phyloP scores from a whole-genome alignment of 1,284 basidiomycete species.

The Trametes versicolor region DNA sequence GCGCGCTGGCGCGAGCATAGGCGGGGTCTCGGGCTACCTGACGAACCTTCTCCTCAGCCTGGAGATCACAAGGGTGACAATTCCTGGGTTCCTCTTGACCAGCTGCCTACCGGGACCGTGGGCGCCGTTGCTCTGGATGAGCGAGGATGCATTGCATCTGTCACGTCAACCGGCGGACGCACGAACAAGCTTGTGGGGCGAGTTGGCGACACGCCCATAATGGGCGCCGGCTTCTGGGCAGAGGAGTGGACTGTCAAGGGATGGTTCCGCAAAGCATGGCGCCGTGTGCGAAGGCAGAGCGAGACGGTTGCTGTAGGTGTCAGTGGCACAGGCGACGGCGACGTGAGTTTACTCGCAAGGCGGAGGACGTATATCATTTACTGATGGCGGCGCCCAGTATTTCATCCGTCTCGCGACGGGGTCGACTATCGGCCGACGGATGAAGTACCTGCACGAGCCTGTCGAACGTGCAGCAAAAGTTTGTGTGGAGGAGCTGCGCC shows the following conservation, averaged over 20 bases:
- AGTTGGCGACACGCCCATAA: conserved; percentile 82
- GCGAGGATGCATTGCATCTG: conserved; percentile 73
- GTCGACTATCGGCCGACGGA: conserved; percentile 70
- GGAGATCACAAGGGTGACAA: conserved; percentile 35
- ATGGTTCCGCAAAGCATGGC: conserved; percentile 51
- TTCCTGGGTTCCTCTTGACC: conserved; percentile 55
- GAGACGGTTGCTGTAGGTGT: conserved; percentile 69
- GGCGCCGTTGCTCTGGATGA: conserved; percentile 84
- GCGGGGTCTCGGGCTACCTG: conserved; percentile 74
- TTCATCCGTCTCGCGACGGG: conserved; percentile 80
- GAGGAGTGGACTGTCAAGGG: conserved; percentile 70
- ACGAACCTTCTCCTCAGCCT: conserved; percentile 54
- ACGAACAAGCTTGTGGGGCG: conserved; percentile 87
- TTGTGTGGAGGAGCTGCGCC: conserved; percentile 63
- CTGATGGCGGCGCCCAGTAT: conserved; percentile 56
- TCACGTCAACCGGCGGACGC: conserved; percentile 83
- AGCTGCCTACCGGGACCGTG: conserved; percentile 80
- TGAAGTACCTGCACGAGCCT: conserved; percentile 68
- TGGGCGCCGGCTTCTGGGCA: conserved; percentile 85
- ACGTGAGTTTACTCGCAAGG: conserved; percentile 53
- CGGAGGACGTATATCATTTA: neutral
- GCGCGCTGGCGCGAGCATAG: conserved; percentile 80
- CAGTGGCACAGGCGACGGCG: conserved; percentile 86
- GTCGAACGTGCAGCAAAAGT: conserved; percentile 61
- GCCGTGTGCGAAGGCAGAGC: conserved; percentile 50